A percentile compares a stretch with the other conserved stretches of the same genome.
Evolutionary conservation across 495 filamentous ascomycete species (phyloP).

Genomic region (Neurospora sp.): DNA sequence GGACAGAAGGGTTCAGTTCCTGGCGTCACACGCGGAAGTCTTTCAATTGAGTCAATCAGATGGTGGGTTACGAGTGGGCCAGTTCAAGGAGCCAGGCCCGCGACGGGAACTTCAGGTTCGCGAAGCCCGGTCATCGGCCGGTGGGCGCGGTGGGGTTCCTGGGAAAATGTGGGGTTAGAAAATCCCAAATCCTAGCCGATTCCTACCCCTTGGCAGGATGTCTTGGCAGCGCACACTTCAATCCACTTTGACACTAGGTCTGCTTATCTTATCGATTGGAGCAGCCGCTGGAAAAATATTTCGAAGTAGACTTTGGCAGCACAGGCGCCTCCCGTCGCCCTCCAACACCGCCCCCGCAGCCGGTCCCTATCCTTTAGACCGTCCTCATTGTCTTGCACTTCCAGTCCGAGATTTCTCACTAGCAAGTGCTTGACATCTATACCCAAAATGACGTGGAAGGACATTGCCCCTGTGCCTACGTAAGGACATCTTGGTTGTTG

Average conservation of each 20-base stretch:
- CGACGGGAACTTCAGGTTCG: background rate
- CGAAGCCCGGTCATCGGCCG: background rate
- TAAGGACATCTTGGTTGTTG: constrained; percentile 26
- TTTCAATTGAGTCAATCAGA: background rate
- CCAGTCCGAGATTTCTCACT: constrained; percentile 7
- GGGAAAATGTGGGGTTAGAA: background rate
- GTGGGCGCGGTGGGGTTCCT: background rate
- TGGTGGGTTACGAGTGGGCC: background rate
- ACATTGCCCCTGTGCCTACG: constrained; percentile 83
- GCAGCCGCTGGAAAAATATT: constrained; percentile 24
- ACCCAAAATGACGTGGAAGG: constrained; percentile 41
- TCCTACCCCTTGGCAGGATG: background rate
- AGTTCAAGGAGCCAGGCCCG: background rate
- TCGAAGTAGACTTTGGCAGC: constrained; percentile 4
- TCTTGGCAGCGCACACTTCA: background rate
- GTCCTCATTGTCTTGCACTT: background rate
- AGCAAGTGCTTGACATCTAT: background rate
- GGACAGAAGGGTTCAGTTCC: background rate
- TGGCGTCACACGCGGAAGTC: background rate
- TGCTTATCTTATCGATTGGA: constrained; percentile 22
- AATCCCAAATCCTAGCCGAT: background rate
- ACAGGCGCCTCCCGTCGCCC: background rate
- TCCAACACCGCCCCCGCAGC: background rate
- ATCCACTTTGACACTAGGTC: background rate
- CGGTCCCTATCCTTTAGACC: background rate